Evolutionary conservation across 345 rosid genomes (phyloP).

Genomic region (Euphorbia tirucalli): DNA sequence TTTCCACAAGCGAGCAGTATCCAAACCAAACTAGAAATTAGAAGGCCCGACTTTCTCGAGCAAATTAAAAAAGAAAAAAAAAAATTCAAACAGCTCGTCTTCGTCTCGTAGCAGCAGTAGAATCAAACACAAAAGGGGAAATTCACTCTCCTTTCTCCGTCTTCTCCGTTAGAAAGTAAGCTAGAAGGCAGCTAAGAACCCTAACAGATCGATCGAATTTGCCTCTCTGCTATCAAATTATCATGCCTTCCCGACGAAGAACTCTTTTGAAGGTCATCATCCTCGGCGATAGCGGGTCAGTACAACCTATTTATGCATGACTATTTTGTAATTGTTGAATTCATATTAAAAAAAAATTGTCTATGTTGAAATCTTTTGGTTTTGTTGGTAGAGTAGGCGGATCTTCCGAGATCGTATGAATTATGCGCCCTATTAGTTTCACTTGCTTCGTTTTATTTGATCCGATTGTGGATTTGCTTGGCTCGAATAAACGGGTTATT

Average conservation of each 20-base stretch:
- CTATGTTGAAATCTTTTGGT: neutral
- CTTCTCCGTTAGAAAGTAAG: neutral
- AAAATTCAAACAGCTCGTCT: neutral
- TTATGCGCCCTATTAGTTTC: neutral
- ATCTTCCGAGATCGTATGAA: constrained; percentile 10
- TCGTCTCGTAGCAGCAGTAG: constrained; percentile 8
- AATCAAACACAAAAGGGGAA: neutral
- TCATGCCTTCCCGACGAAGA: constrained; percentile 33
- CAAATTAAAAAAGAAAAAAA: neutral
- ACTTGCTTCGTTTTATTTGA: neutral
- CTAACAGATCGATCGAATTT: neutral
- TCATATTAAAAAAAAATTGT: neutral
- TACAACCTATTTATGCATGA: neutral
- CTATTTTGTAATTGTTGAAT: neutral
- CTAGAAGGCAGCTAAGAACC: neutral
- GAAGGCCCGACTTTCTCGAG: neutral
- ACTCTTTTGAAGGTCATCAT: constrained; percentile 34
- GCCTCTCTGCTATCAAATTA: neutral
- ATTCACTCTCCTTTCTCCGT: neutral
- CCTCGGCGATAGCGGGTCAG: constrained; percentile 37
- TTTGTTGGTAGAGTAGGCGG: neutral
- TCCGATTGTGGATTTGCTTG: neutral
- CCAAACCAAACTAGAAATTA: neutral
- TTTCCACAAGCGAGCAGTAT: neutral
- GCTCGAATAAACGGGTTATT: neutral